Evolutionary conservation across 306 rosid genomes (phyloP).

Genomic region (Fragaria ananassa): DNA sequence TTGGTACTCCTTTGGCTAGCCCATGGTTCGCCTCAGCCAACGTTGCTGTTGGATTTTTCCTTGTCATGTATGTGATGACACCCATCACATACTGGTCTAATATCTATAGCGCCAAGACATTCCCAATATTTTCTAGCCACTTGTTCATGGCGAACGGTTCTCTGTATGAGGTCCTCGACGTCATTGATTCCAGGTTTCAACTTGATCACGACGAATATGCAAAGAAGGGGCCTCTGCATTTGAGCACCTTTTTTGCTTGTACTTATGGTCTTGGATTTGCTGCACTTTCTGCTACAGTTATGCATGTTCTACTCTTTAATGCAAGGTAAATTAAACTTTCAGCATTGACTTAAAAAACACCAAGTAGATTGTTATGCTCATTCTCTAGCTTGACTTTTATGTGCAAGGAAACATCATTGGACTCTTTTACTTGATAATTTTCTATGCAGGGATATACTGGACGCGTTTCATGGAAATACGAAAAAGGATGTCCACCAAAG

Average conservation of each 20-base stretch:
- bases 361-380: background rate
- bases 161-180: slow-evolving; percentile 41
- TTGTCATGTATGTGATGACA: slow-evolving; percentile 68
- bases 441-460: slow-evolving; percentile 43
- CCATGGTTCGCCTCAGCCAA: slow-evolving; percentile 83
- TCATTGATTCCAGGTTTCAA: slow-evolving; percentile 56
- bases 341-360: background rate
- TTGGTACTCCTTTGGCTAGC: slow-evolving; percentile 73
- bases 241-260: slow-evolving; percentile 80
- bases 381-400: background rate
- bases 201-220: slow-evolving; percentile 56
- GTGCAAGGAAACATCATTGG: background rate
- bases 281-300: slow-evolving; percentile 63
- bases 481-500: slow-evolving; percentile 62
- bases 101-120: slow-evolving; percentile 54
- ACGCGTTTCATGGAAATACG: slow-evolving; percentile 42
- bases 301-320: slow-evolving; percentile 72
- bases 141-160: slow-evolving; percentile 64
- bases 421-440: background rate
- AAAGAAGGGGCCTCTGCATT: slow-evolving; percentile 48
- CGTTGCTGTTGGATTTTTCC: slow-evolving; percentile 47
- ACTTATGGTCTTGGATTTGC: slow-evolving; percentile 79
- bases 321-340: slow-evolving; percentile 44
- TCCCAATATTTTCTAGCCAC: slow-evolving; percentile 55
- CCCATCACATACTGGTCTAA: slow-evolving; percentile 54